Base-by-base conservation (phyloP, 2,329 filamentous ascomycete species). In the Huntiella moniliformis region DNA sequence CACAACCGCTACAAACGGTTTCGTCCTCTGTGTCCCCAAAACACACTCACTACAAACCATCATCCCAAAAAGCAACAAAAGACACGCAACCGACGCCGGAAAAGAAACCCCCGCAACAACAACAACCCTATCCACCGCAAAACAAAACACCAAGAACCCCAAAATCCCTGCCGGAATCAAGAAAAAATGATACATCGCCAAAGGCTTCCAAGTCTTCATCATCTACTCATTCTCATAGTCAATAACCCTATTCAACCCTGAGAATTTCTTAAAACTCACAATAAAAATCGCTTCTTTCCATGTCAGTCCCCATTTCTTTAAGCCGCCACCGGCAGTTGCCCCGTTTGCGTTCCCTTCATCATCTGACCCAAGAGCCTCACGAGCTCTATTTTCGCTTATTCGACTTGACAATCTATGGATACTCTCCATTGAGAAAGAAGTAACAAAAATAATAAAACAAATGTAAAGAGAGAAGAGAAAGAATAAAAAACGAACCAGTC, bases 81-180 rank as follows among this genome's bases (percentile, higher is more conserved):
- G 62, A 38, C 69, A 71, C 3, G 73, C 71, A 3, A 77, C 73
- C 2, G 71, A 75, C 2, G 73, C 68, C 1, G 73, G 73, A 50
- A 78, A 78, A 0, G 68, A 63, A 5, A 75, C 63, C 16, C 62
- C 61, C 46, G 66, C 63, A 5, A 68, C 55, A 10, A 59, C 58
- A 48, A 68, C 60, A 17, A 67, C 52, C n/a, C 58, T 57, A 50
- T 66, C 59, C 18, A 67, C 57, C 31, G 61, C 66, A 46, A 67
- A 68, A 51, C 64, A 66, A 2, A 57, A 60, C 11, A 58, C 56
- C 7, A 68, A 57, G 5, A 65, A 63, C 16, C 57, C 51, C 17
- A 62, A 52, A 45, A 67, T 59, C 33, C 65, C 65, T 0, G 62
- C 36, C 0, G 72, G 73, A 0, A 74, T 65, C 50, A 64, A 65